Percentiles rank a stretch among this genome's conserved stretches.
These are phyloP conservation scores for Sporothrix euskadiensis DNA, from an alignment of 2,329 filamentous ascomycete species.

Conservation along the genomic window DNA sequence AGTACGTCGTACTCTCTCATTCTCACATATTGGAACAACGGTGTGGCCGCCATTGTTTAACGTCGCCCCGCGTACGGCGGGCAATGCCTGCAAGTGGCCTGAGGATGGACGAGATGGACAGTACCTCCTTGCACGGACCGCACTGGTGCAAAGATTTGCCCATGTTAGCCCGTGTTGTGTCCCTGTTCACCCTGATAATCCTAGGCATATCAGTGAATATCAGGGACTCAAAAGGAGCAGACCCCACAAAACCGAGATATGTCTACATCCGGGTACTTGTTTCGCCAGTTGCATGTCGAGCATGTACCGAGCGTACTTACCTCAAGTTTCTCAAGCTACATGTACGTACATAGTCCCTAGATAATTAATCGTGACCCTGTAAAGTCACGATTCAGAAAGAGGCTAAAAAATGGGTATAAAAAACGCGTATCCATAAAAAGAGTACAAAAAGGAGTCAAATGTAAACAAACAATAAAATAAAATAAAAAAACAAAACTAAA, in stretches of 20 bases:
- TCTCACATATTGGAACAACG: constrained; percentile 16
- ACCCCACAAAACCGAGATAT: not conserved
- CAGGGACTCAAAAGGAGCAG: not conserved
- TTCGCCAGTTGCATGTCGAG: not conserved
- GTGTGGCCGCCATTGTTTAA: constrained; percentile 17
- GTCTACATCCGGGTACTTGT: not conserved
- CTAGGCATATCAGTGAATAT: not conserved
- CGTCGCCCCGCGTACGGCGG: not conserved
- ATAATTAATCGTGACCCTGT: too few species aligned
- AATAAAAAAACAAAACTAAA: too few species aligned
- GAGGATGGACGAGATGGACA: not conserved
- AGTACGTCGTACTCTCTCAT: not conserved
- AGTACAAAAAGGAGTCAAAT: too few species aligned
- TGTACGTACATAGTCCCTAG: too few species aligned
- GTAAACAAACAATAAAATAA: too few species aligned
- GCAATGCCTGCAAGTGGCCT: not conserved
- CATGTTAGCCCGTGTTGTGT: not conserved
- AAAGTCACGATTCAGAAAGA: too few species aligned
- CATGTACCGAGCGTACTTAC: not conserved
- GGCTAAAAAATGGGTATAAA: too few species aligned
- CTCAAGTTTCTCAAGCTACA: not conserved
- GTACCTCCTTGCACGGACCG: not conserved
- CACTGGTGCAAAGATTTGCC: not conserved
- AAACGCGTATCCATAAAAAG: too few species aligned
- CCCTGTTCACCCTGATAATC: not conserved